These are phyloP conservation scores for Penicillium sp. DNA, from an alignment of 2,329 filamentous ascomycete genomes.

Conservation along the genomic window DNA sequence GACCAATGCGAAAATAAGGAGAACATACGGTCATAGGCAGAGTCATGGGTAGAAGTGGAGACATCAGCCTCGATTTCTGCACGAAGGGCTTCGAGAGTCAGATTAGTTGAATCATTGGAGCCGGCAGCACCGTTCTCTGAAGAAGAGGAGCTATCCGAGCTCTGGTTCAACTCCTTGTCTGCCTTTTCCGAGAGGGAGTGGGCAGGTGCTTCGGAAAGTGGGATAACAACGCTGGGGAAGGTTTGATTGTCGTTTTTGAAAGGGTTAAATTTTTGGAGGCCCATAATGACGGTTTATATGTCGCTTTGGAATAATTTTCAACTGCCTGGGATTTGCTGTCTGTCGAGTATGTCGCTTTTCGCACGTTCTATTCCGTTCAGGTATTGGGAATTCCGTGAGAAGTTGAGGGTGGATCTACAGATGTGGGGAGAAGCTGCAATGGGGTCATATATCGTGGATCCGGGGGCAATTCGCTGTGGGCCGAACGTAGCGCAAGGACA, in stretches of 20 bases:
- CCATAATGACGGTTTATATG: slow-evolving; percentile 26
- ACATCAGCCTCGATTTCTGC: slow-evolving; percentile 64
- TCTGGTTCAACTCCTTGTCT: slow-evolving; percentile 36
- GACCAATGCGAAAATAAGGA: not conserved
- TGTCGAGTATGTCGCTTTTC: slow-evolving; percentile 1
- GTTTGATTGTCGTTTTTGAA: slow-evolving; percentile 53
- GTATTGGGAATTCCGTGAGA: not conserved
- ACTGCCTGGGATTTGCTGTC: slow-evolving; percentile 8
- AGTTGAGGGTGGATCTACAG: slow-evolving; percentile 15
- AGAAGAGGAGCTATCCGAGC: slow-evolving; percentile 32
- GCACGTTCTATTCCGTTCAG: not conserved
- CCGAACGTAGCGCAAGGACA: slow-evolving; percentile 2
- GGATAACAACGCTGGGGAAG: slow-evolving; percentile 52
- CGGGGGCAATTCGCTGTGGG: not conserved
- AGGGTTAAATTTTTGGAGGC: slow-evolving; percentile 42
- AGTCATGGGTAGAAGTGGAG: slow-evolving; percentile 58
- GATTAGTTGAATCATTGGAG: slow-evolving; percentile 41
- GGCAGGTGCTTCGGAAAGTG: slow-evolving; percentile 47
- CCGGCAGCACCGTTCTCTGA: slow-evolving; percentile 40
- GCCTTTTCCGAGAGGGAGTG: slow-evolving; percentile 34
- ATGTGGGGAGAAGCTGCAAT: slow-evolving; percentile 2
- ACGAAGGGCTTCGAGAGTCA: slow-evolving; percentile 68
- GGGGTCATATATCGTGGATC: slow-evolving; percentile 1
- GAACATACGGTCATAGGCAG: slow-evolving; percentile 71
- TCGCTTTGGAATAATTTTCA: slow-evolving; percentile 10